Base-by-base conservation (phyloP, 805 yeast species). In the Groenewaldozyma salmanticensis region DNA sequence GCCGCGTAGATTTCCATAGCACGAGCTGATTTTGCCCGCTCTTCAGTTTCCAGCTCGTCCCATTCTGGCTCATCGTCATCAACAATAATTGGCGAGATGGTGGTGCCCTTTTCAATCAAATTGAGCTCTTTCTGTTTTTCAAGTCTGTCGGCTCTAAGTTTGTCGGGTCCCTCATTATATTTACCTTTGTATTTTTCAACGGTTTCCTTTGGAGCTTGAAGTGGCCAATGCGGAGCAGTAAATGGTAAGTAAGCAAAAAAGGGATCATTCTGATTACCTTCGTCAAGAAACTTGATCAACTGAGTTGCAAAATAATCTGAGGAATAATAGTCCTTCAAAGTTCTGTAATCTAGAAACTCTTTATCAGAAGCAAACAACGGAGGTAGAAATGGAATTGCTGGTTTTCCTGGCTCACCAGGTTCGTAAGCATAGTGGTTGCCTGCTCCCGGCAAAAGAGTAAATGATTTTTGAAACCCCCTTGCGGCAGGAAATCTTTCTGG, bases 191-290 rank as follows among this genome's bases (percentile, higher is more conserved):
- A 72, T 43, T 74, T 72, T 4, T 56, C 64, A 38, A 74, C 61
- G 5, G 62, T 52, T 4, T 69, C 70, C 37, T 55, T 55, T 4
- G 79, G 79, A 1, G 81, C 81, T 54, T 75, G 81, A 50, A 67
- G 65, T 7, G 81, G 81, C 81, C 81, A 76, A 52, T 75, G 81
- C 2, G 81, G 81, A 1, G 81, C 81, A 3, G 79, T 74, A 49
- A 72, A 75, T 4, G 80, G 75, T 42, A 76, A 58, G 19, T 63
- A 55, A 3, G 76, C 74, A 42, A 74, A 71, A 46, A 72, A 75
- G 6, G 81, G 81, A 11, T 54, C 48, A 5, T 53, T 48, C 37
- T 41, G 19, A 27, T 36, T 45, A 13, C 35, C 15, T n/a, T 35
- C 42, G 4, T 45, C 32, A 41, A 69, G 51, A 33, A 56, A 65